Base-by-base conservation (phyloP, 352 stramenopile genomes). In the Phytophthora kernoviae region DNA sequence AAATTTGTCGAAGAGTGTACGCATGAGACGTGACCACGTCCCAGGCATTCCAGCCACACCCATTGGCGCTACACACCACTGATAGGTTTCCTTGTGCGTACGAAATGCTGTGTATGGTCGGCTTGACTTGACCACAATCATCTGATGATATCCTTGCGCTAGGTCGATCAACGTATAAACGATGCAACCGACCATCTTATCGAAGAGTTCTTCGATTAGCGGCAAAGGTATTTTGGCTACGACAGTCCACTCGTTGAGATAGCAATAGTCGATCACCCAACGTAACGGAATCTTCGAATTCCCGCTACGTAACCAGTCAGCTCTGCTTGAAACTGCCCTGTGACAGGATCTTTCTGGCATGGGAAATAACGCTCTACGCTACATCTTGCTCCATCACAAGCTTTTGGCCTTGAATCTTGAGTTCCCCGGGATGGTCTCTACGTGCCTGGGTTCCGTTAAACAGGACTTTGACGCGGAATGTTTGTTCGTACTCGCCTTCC, bases 61-160 rank as follows among this genome's bases (percentile, higher is more conserved):
- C 63, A 84, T 84, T 0, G 64, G 70, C 9, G 55, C 71, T 3
- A 79, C 64, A 30, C 56, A 68, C 66, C 70, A 84, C 15, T 84
- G 61, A 39, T 77, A 75, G 1, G 53, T 78, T 36, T n/a, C 67
- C 0, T 50, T 40, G 27, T 70, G 27, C 8, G 58, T 69, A 1
- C 70, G 48, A 22, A 80, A 80, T 2, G 74, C 66, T 1, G 68
- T n/a, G n/a, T n/a, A n/a, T n/a, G n/a, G n/a, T n/a, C n/a, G n/a
- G n/a, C n/a, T n/a, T n/a, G n/a, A n/a, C n/a, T n/a, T n/a, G n/a
- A n/a, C n/a, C n/a, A n/a, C n/a, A n/a, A n/a, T n/a, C n/a, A n/a
- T n/a, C n/a, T 73, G 68, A 30, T 77, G 64, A 39, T 81, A 76
- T 0, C 59, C 68, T 33, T 70, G 54, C 1, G 68, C 61, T 2